These are phyloP conservation scores for Solanum chmielewskii DNA, from an alignment of 257 asterid genomes.

Conservation along the genomic window DNA sequence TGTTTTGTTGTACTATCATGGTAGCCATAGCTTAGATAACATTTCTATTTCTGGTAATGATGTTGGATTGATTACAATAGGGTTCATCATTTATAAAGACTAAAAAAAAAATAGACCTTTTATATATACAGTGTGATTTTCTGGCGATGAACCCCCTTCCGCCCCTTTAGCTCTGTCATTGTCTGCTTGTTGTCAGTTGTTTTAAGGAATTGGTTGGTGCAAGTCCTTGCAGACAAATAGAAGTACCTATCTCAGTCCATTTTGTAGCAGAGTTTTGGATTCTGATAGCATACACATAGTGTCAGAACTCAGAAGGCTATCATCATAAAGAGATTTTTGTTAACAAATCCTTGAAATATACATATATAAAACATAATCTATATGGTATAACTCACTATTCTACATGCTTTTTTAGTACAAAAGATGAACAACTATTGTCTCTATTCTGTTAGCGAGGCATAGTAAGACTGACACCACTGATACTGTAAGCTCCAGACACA, in stretches of 20 bases:
- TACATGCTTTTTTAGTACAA: neutral
- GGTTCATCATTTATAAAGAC: neutral
- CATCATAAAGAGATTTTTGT: neutral
- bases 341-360: neutral
- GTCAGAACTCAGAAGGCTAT: neutral
- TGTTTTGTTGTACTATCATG: neutral
- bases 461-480: conserved; percentile 31
- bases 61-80: neutral
- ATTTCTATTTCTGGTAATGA: neutral
- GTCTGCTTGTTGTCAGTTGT: neutral
- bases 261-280: neutral
- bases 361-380: neutral
- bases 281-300: neutral
- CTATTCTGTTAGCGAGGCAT: conserved; percentile 49
- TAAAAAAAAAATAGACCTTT: neutral
- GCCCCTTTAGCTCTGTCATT: neutral
- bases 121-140: no score
- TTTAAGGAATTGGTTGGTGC: neutral
- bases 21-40: neutral
- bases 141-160: neutral
- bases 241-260: neutral
- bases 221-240: neutral
- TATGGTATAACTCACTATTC: neutral
- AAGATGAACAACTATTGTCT: neutral
- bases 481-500: conserved; percentile 37